These are phyloP conservation scores for Beta macrorhiza DNA, from an alignment of 179 eudicot genomes.

Conservation along the genomic window DNA sequence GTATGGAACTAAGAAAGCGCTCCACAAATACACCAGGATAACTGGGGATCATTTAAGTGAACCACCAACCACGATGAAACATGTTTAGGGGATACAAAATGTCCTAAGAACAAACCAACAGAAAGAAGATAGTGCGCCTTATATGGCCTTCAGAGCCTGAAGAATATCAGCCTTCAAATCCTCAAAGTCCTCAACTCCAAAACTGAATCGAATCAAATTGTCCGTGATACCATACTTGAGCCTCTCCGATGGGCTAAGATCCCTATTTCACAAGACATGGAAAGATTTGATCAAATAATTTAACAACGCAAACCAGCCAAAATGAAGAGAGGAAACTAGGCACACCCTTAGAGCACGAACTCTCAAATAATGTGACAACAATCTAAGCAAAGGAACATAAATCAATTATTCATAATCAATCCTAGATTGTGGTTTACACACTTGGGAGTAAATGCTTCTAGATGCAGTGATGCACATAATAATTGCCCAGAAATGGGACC, in stretches of 20 bases:
- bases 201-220: constrained; percentile 90
- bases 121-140: constrained; percentile 18
- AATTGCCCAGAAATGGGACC: background rate
- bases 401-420: background rate
- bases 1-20: background rate
- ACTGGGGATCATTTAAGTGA: constrained; percentile 14
- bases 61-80: constrained; percentile 21
- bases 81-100: background rate
- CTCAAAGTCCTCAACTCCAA: constrained; percentile 89
- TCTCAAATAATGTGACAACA: background rate
- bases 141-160: constrained; percentile 76
- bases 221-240: constrained; percentile 79
- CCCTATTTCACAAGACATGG: constrained; percentile 52
- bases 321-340: too few species aligned
- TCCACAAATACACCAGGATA: constrained; percentile 11
- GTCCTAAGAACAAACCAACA: background rate
- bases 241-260: constrained; percentile 78
- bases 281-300: background rate
- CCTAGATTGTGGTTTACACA: background rate
- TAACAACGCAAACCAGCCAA: background rate
- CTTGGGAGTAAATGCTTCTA: background rate
- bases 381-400: background rate
- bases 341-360: background rate
- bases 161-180: constrained; percentile 83
- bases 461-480: background rate